These are phyloP conservation scores for Fomitopsis betulina DNA, from an alignment of 1,284 basidiomycete genomes.

Conservation along the genomic window DNA sequence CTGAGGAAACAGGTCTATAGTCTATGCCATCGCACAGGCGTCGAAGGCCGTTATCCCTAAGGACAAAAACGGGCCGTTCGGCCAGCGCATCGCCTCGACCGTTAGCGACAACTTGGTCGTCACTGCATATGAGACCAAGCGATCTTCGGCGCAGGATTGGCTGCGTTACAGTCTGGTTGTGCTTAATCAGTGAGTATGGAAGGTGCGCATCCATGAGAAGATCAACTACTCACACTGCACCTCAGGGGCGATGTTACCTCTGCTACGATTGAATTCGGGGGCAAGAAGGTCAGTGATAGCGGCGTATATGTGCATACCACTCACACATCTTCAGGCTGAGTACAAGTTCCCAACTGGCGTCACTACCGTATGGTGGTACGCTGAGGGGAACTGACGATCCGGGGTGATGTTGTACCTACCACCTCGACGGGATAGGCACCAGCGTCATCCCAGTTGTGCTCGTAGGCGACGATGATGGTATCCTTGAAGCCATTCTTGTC, in stretches of 20 bases:
- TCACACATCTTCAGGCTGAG: conserved; percentile 35
- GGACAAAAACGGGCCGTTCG: conserved; percentile 63
- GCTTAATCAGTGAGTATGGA: conserved; percentile 41
- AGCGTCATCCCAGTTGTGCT: conserved; percentile 48
- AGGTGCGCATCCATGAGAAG: no score
- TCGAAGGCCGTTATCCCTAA: conserved; percentile 69
- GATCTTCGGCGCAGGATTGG: conserved; percentile 53
- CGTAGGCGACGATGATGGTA: conserved; percentile 42
- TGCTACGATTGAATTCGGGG: conserved; percentile 67
- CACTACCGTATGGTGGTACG: conserved; percentile 44
- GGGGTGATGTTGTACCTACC: conserved; percentile 23
- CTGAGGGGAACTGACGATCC: conserved; percentile 13
- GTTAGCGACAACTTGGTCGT: conserved; percentile 61
- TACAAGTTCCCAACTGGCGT: conserved; percentile 68
- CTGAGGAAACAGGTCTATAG: conserved; percentile 31
- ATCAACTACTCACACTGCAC: conserved; percentile 1
- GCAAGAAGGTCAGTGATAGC: conserved; percentile 45
- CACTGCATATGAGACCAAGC: conserved; percentile 57
- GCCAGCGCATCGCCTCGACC: conserved; percentile 57
- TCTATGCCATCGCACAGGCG: conserved; percentile 71
- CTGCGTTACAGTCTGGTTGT: conserved; percentile 64
- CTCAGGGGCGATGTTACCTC: conserved; percentile 51
- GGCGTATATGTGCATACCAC: background rate
- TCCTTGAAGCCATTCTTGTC: conserved; percentile 38
- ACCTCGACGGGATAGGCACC: conserved; percentile 43